Evolutionary conservation across 1,284 basidiomycete species (phyloP).

Genomic region (Stygiomarasmius scandens): DNA sequence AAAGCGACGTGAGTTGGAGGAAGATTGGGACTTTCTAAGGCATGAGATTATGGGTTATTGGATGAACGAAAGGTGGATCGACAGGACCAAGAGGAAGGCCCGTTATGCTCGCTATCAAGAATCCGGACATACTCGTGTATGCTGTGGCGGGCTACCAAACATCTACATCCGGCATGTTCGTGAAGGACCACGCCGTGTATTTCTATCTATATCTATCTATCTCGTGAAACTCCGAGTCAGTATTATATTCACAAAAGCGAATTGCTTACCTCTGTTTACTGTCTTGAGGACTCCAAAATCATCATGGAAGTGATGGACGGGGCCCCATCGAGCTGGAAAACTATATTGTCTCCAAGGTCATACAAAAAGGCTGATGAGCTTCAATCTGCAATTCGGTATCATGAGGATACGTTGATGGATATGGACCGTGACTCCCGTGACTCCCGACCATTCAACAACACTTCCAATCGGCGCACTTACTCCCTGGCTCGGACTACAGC

Average conservation of each 20-base stretch:
- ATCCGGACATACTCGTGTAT: conserved; percentile 17
- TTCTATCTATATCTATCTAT: too few relatives aligned
- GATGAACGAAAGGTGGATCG: conserved; percentile 6
- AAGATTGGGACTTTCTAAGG: neutral
- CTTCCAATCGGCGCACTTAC: neutral
- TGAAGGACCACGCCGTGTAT: too few relatives aligned
- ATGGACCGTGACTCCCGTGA: too few relatives aligned
- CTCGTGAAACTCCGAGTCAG: conserved; percentile 15
- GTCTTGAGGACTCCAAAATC: conserved; percentile 19
- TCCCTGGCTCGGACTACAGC: too few relatives aligned
- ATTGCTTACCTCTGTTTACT: neutral
- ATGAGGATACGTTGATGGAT: conserved; percentile 15
- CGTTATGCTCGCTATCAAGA: conserved; percentile 22
- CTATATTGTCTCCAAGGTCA: conserved; percentile 20
- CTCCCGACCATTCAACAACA: too few relatives aligned
- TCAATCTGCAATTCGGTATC: conserved; percentile 17
- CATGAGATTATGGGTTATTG: neutral
- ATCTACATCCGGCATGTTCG: too few relatives aligned
- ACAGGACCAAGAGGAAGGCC: neutral
- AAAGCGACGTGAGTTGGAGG: neutral
- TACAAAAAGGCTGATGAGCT: conserved; percentile 18
- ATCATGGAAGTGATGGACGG: conserved; percentile 25
- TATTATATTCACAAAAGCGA: conserved; percentile 16
- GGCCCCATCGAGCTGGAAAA: conserved; percentile 24
- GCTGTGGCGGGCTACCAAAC: too few relatives aligned